These are phyloP conservation scores for Suillus lakei DNA, from an alignment of 768 basidiomycete species.

Conservation along the genomic window DNA sequence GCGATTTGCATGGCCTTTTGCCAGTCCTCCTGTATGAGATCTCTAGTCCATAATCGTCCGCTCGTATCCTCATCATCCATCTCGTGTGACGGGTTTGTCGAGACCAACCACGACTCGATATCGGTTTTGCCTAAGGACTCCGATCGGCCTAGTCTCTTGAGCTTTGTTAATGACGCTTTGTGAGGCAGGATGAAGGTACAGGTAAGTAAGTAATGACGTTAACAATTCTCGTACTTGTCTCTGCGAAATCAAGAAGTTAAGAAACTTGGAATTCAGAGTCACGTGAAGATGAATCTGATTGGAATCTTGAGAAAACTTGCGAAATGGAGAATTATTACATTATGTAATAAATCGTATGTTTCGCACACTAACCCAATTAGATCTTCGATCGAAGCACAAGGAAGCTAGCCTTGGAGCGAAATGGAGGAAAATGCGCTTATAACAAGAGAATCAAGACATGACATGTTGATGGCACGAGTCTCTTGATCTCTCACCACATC, in stretches of 20 bases:
- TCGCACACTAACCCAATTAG: slow-evolving; percentile 17
- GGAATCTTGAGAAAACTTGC: background rate
- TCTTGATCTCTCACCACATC: slow-evolving; percentile 17
- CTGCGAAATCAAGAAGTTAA: background rate
- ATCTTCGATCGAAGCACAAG: slow-evolving; percentile 12
- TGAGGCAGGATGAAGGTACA: slow-evolving; percentile 39
- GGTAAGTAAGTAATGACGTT: background rate
- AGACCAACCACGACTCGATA: slow-evolving; percentile 68
- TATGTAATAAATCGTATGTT: slow-evolving; percentile 4
- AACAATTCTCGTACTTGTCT: background rate
- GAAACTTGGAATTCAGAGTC: slow-evolving; percentile 3
- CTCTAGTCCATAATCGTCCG: slow-evolving; percentile 52
- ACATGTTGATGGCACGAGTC: background rate
- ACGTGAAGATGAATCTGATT: background rate
- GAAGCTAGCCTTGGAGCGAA: slow-evolving; percentile 10
- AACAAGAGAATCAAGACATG: slow-evolving; percentile 11
- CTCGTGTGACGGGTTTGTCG: slow-evolving; percentile 39
- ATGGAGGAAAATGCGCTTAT: slow-evolving; percentile 13
- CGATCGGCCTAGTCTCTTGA: slow-evolving; percentile 50
- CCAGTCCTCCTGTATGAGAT: slow-evolving; percentile 61
- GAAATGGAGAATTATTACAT: background rate
- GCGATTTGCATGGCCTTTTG: slow-evolving; percentile 57
- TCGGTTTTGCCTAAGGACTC: slow-evolving; percentile 46
- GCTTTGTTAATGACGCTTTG: slow-evolving; percentile 47
- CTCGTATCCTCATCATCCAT: slow-evolving; percentile 35